Evolutionary conservation across 129 eudicot species (phyloP), one percentile per base, ranked within the genome.

Genomic region (Flaveria sonorensis): DNA sequence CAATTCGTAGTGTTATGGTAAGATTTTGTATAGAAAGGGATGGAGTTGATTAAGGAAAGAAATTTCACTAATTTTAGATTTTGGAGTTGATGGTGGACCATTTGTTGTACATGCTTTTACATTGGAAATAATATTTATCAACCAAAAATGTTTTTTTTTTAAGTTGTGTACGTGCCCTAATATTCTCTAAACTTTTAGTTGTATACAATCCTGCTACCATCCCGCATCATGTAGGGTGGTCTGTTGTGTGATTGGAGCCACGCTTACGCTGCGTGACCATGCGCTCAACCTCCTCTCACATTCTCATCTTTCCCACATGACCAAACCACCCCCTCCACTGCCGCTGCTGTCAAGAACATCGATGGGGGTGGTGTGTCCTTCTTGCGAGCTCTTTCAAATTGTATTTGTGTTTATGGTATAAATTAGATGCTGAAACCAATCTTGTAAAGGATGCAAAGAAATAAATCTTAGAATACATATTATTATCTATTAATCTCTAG

Each of bases 21-120:
- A 53, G 75, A 77, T 68, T 68, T 23, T 77, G 81, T 71, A 79
- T 61, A 79, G 82, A 79, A 79, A 79, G 39, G 70, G 76, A 72
- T 61, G 72, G 77, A 14, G 77, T 57, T 57, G 77, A 36, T 70
- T 46, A 78, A 57, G 26, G 71, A 23, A 53, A 78, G 62, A 24
- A 28, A 57, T 19, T 45, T 78, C 40, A 48, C 77, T 61, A 60
- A 78, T 70, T 78, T 69, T 78, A 19, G 46, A 70, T 75, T 59
- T 69, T 78, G 62, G 69, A 36, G 76, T 75, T 57, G 71, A 13
- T 70, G 73, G 48, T 45, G 60, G 60, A 46, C 76, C 63, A 45
- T 55, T 20, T 42, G 18, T 20, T 77, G 81, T 79, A 71, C 82
- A 78, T 70, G 71, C 52, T 60, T 70, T 78, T 63, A 79, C 77